These are phyloP conservation scores for Plasmodium knowlesi DNA, from an alignment of 169 alveolate species.

Conservation along the genomic window DNA sequence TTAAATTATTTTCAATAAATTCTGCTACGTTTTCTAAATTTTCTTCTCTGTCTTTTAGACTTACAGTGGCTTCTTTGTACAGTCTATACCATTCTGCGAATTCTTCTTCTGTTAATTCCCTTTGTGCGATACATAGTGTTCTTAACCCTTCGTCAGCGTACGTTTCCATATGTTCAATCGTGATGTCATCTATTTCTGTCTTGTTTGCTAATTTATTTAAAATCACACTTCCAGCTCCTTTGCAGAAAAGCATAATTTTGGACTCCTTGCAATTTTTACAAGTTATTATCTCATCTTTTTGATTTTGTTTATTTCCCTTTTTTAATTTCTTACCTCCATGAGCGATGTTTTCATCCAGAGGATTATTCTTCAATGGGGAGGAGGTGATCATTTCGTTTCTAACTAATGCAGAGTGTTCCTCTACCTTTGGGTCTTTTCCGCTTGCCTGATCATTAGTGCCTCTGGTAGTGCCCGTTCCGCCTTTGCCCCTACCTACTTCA, in stretches of 20 bases:
- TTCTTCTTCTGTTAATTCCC: constrained; percentile 88
- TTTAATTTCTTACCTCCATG: background rate
- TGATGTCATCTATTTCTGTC: constrained; percentile 77
- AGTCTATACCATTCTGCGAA: constrained; percentile 83
- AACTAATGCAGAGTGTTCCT: background rate
- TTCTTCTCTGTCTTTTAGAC: constrained; percentile 84
- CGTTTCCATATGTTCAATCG: constrained; percentile 82
- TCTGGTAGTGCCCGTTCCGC: no score
- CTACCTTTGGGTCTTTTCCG: background rate
- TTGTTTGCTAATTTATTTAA: constrained; percentile 79
- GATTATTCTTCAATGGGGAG: background rate
- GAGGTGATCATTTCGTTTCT: background rate
- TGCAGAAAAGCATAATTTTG: constrained; percentile 85
- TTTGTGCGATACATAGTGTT: constrained; percentile 93
- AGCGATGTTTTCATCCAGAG: constrained; percentile 12
- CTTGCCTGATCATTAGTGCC: background rate
- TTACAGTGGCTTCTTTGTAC: constrained; percentile 77
- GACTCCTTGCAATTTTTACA: constrained; percentile 62
- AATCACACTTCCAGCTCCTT: constrained; percentile 96
- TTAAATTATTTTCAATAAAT: constrained; percentile 91
- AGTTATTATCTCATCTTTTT: background rate
- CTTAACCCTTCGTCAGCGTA: constrained; percentile 90
- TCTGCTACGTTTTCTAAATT: constrained; percentile 87
- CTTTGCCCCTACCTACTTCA: no score
- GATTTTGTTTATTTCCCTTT: constrained; percentile 19